These are phyloP conservation scores for Rhizophora mangle DNA, from an alignment of 345 rosid species.

Conservation along the genomic window DNA sequence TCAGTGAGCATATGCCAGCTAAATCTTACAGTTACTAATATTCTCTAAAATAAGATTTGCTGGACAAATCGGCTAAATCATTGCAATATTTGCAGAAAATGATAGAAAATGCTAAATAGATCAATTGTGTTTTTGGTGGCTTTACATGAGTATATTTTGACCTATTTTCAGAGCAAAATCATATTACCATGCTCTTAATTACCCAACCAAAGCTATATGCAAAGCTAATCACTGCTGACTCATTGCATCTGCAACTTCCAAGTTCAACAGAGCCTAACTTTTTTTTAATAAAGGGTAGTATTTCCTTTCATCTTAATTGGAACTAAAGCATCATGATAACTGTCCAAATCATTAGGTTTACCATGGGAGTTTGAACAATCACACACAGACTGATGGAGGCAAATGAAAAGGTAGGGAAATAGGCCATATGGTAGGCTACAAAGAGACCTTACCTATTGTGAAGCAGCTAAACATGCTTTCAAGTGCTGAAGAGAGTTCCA, in stretches of 20 bases:
- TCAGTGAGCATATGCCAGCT: not conserved
- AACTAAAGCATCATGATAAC: not conserved
- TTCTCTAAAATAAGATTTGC: too few relatives aligned
- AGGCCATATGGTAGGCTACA: not conserved
- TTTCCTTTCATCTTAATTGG: not conserved
- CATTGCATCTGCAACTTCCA: not conserved
- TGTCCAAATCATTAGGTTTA: not conserved
- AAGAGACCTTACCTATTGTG: conserved; percentile 47
- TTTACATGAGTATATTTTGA: not conserved
- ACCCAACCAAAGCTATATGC: not conserved
- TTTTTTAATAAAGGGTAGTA: not conserved
- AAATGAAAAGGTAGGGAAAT: not conserved
- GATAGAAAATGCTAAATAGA: not conserved
- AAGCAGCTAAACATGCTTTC: conserved; percentile 44
- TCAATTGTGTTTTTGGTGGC: not conserved
- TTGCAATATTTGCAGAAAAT: too few relatives aligned
- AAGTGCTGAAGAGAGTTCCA: conserved; percentile 21
- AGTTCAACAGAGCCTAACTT: not conserved
- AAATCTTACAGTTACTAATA: not conserved
- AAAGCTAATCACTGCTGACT: not conserved
- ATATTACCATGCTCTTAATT: not conserved
- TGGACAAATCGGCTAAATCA: too few relatives aligned
- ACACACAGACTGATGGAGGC: not conserved
- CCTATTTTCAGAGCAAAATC: not conserved
- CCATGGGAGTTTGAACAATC: not conserved